These are phyloP conservation scores for Globisporangium ultimum DNA, from an alignment of 352 stramenopile genomes.

Conservation along the genomic window DNA sequence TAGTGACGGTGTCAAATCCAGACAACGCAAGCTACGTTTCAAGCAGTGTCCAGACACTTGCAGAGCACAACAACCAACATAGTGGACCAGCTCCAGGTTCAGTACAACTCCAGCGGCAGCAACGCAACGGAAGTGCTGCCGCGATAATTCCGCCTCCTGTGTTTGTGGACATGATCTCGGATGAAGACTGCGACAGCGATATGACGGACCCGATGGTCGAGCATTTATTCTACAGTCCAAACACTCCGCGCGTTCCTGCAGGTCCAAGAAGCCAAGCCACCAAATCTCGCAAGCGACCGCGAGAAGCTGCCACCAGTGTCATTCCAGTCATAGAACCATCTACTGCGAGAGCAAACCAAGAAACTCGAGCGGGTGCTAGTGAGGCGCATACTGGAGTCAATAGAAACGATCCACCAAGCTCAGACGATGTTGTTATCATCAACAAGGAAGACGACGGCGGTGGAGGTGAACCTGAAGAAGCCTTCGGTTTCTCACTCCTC, in stretches of 20 bases:
- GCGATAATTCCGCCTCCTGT: constrained; percentile 19
- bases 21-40: too few relatives aligned
- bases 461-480: background rate
- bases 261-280: background rate
- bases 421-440: too few relatives aligned
- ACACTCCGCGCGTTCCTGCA: constrained; percentile 34
- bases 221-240: constrained; percentile 78
- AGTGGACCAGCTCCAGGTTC: too few relatives aligned
- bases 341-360: background rate
- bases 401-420: too few relatives aligned
- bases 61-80: too few relatives aligned
- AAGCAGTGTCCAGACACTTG: too few relatives aligned
- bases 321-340: background rate
- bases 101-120: too few relatives aligned
- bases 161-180: constrained; percentile 59
- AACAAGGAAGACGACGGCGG: too few relatives aligned
- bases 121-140: too few relatives aligned
- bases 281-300: constrained; percentile 29
- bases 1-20: too few relatives aligned
- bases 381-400: too few relatives aligned
- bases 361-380: too few relatives aligned
- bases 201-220: constrained; percentile 69
- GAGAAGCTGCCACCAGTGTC: constrained; percentile 12
- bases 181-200: constrained; percentile 60
- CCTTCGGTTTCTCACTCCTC: constrained; percentile 17